Conservation (phyloP, 2,329 filamentous ascomycete species). For the Colletotrichum truncatum region DNA sequence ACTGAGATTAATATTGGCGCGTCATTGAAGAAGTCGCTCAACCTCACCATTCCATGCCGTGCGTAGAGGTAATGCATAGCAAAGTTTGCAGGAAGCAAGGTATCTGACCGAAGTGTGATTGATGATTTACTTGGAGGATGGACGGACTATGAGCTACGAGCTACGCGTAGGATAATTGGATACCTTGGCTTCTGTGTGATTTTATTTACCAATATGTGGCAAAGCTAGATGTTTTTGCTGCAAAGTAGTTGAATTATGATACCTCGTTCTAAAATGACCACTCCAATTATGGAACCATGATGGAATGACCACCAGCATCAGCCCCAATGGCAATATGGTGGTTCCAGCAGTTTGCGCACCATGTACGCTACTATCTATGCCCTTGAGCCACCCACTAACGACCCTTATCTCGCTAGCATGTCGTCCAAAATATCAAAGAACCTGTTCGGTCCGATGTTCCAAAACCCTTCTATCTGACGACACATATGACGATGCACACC, state of each 20-base stretch:
- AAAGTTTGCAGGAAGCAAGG: background rate
- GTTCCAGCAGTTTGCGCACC: background rate
- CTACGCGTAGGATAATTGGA: background rate
- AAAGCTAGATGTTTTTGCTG: background rate
- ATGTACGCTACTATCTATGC: background rate
- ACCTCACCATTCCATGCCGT: background rate
- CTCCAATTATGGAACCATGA: background rate
- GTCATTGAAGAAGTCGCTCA: constrained; percentile 32
- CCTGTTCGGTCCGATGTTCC: constrained; percentile 17
- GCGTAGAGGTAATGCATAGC: background rate
- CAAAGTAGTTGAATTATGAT: constrained; percentile 1
- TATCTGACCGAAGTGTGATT: background rate
- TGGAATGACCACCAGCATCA: background rate
- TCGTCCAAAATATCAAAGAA: constrained; percentile 10
- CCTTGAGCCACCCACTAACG: background rate
- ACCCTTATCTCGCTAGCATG: background rate
- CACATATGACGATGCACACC: constrained; percentile 14
- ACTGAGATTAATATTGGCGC: constrained; percentile 60
- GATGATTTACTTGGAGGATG: background rate
- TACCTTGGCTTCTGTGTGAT: background rate
- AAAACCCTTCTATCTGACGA: constrained; percentile 7
- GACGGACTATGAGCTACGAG: background rate
- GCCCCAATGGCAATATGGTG: background rate
- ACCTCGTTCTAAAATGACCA: background rate
- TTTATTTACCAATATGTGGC: background rate